Conservation (phyloP, 1,284 basidiomycete species). For the Phellopilus nigrolimitatus region DNA sequence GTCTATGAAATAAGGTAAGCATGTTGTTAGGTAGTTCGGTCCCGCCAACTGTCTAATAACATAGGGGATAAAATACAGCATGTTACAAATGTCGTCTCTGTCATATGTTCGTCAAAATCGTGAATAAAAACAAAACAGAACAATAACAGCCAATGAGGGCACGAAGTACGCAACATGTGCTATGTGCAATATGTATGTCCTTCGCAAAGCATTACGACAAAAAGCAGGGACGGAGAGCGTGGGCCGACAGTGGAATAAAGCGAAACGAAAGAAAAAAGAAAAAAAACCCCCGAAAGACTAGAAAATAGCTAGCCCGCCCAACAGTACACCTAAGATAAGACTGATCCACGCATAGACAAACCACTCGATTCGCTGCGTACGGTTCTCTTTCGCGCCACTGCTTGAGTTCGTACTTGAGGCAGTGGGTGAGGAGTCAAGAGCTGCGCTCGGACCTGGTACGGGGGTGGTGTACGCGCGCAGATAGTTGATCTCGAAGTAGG, state of each 20-base stretch:
- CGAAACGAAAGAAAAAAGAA: background rate
- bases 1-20: no score
- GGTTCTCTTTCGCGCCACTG: background rate
- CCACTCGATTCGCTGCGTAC: background rate
- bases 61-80: no score
- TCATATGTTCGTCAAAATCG: no score
- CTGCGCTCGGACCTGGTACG: constrained; percentile 7
- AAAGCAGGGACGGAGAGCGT: background rate
- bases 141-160: no score
- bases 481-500: constrained; percentile 49
- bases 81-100: no score
- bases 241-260: background rate
- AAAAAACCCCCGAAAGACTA: background rate
- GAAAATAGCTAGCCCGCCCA: constrained; percentile 1
- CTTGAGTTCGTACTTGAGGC: background rate
- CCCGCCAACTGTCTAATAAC: no score
- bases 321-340: background rate
- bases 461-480: constrained; percentile 39
- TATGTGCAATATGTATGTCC: constrained; percentile 9
- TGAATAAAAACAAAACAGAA: no score
- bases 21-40: no score
- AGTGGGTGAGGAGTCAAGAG: constrained; percentile 5
- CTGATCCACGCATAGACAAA: background rate
- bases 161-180: no score
- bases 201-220: background rate